phyloP scores from a whole-genome alignment of 768 basidiomycete species.

The Collybia nuda region DNA sequence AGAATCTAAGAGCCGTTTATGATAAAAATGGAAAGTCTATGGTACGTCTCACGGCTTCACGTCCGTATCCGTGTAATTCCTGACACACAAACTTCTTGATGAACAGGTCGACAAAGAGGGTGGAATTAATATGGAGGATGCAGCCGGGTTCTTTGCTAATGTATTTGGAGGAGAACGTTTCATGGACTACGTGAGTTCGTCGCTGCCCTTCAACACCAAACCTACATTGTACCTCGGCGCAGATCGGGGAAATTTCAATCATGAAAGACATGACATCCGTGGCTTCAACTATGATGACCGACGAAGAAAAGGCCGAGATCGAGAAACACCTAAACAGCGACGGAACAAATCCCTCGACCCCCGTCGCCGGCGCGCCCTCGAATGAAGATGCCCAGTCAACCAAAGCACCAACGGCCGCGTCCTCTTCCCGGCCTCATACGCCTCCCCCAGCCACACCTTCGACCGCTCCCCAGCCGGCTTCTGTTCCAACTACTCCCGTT shows the following conservation, averaged over 20 bases:
- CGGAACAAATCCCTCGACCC: conserved; percentile 19
- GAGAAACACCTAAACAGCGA: conserved; percentile 66
- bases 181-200: conserved; percentile 74
- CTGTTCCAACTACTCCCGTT: conserved; percentile 1
- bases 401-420: conserved; percentile 8
- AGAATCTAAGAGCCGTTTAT: conserved; percentile 87
- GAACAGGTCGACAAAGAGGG: conserved; percentile 76
- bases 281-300: conserved; percentile 85
- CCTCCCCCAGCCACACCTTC: conserved; percentile 10
- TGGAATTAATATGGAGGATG: conserved; percentile 82
- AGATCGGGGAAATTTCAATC: conserved; percentile 96
- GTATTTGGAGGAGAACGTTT: conserved; percentile 97
- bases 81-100: not conserved
- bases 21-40: conserved; percentile 94
- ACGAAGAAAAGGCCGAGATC: conserved; percentile 89
- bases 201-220: not conserved
- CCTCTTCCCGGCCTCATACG: conserved; percentile 11
- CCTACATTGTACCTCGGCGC: conserved; percentile 2
- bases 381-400: not conserved
- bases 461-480: not conserved
- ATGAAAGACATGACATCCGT: conserved; percentile 92
- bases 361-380: conserved; percentile 17
- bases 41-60: conserved; percentile 39
- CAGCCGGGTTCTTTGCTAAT: conserved; percentile 91
- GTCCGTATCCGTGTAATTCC: not conserved